Evolutionary conservation across 2,329 filamentous ascomycete species (phyloP), one percentile per base, ranked within the genome.

Genomic region (Fusarium neocosmosporiellum): DNA sequence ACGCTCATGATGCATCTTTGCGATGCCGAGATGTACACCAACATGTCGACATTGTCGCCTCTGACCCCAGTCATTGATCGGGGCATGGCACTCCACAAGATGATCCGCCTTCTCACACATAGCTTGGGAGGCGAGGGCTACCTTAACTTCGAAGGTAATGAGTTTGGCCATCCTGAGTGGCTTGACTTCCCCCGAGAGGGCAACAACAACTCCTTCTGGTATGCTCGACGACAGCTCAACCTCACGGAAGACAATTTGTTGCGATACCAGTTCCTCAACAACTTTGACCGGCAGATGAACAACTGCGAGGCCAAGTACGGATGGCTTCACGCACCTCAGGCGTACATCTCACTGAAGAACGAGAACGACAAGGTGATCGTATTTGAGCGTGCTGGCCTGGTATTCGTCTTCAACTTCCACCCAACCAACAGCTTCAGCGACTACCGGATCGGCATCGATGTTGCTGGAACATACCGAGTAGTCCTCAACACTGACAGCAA

Each of bases 151-250:
- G 95, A 98, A 84, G 96, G 96, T 69, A 99, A 99, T 83, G 96
- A 99, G 83, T 99, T 99, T 79, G 96, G 96, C 1, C 96, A 99
- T 80, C 96, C 96, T 0, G 96, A 99, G 83, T 99, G 96, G 96
- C 93, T 99, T 41, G 96, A 99, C 82, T 99, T 99, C 83, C 96
- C 96, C 5, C 93, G 96, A 59, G 94, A 92, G 78, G 96, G 96
- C 67, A 98, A 98, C 84, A 85, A 91, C 79, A 97, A 98, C 84
- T 96, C 93, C 53, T 98, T 95, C 87, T 96, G 94, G 91, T 98
- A 98, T 80, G 95, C 95, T 4, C 91, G 96, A 24, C 93, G 96
- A 67, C 96, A 98, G 81, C 91, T 98, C 75, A 98, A 99, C 83
- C 89, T 99, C 18, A 92, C 94, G 0, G 94, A 98, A 61, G 96